Evolutionary conservation across 345 rosid species (phyloP).

Genomic region (Murraya koenigii): DNA sequence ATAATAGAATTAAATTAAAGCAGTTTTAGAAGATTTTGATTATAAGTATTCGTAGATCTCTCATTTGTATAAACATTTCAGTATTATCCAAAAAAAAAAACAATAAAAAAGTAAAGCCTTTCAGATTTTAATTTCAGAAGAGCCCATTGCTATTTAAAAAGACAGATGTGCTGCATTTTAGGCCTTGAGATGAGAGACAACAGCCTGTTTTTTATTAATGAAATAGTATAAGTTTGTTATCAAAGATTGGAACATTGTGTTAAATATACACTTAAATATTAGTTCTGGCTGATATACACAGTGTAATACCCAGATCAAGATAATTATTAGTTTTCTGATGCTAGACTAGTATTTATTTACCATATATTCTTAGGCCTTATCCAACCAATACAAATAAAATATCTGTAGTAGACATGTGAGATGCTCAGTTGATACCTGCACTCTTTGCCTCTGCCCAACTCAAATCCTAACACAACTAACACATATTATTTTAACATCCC

Average conservation of each 20-base stretch:
- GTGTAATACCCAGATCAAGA: background rate
- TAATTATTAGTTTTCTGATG: background rate
- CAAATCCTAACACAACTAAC: background rate
- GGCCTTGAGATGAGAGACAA: background rate
- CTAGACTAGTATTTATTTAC: constrained; percentile 10
- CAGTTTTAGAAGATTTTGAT: too few relatives aligned
- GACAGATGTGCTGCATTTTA: too few relatives aligned
- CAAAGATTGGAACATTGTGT: background rate
- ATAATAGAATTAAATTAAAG: too few relatives aligned
- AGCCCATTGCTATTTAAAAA: too few relatives aligned
- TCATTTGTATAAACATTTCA: too few relatives aligned
- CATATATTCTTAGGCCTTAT: constrained; percentile 11
- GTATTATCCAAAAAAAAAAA: too few relatives aligned
- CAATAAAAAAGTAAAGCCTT: too few relatives aligned
- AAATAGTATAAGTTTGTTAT: background rate
- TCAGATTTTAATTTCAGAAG: too few relatives aligned
- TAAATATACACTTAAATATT: background rate
- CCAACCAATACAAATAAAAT: background rate
- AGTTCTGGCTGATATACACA: background rate
- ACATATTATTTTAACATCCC: background rate
- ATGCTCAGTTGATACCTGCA: constrained; percentile 16
- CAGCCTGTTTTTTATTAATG: background rate
- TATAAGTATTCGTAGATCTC: too few relatives aligned
- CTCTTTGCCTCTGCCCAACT: background rate
- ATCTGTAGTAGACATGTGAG: background rate